Base-by-base conservation (phyloP, 768 basidiomycete genomes). In the Termitomyces sp. region DNA sequence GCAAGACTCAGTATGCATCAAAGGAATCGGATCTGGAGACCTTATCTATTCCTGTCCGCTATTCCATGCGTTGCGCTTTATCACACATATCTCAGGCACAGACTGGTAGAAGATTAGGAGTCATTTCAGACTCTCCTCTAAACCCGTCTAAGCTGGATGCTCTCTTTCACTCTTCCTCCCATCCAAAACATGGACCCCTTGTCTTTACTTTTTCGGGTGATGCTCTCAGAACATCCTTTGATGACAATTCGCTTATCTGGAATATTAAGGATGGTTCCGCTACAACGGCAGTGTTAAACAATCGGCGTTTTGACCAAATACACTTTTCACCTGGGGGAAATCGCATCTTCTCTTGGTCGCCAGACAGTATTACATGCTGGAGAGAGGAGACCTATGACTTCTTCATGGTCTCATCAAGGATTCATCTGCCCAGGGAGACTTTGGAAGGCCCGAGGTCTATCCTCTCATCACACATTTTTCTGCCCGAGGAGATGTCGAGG, bases 171-270 rank as follows among this genome's bases (percentile, higher is more conserved):
- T 22, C 12, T 0, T 43, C 15, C 3, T 27, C 16, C n/a, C 42
- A 43, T 15, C 15, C 6, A 16, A 27, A 25, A 23, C 23, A 43
- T 15, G 25, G 25, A 10, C 42, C 42, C 7, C 42, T 43, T 3
- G 25, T 10, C 23, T 20, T 43, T 10, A 25, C 42, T 7, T 7
- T 43, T 23, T 7, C 42, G 16, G n/a, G n/a, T n/a, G n/a, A n/a
- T n/a, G n/a, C n/a, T n/a, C n/a, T 50, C 12, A 50, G 36, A 25
- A 50, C 49, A 13, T 50, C 38, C 38, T 40, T 50, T 31, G 38
- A 50, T n/a, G 11, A 9, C 6, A 2, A 38, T 23, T 50, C 49
- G 7, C 33, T 50, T 13, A 31, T 29, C n/a, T 40, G 49, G 38
- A 40, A 50, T 13, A 6, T 15, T 42, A 15, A 43, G 12, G 42